These are phyloP conservation scores for Lipomyces orientalis DNA, from an alignment of 805 yeast genomes.

Conservation along the genomic window DNA sequence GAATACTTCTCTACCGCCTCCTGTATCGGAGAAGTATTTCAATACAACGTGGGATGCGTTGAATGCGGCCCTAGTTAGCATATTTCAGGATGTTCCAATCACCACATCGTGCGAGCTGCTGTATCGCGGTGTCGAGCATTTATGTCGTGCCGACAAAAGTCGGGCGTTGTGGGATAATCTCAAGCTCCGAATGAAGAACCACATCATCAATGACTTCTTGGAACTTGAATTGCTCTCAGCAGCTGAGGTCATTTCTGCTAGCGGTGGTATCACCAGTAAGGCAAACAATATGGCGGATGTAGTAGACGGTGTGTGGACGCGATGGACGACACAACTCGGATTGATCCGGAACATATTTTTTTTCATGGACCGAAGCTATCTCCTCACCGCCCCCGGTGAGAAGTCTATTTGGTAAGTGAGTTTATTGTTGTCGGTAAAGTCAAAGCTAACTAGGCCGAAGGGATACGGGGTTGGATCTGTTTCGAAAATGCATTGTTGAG, in stretches of 20 bases:
- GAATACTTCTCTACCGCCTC: constrained; percentile 5
- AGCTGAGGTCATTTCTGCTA: constrained; percentile 7
- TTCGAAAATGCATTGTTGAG: constrained; percentile 21
- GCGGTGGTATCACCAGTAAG: background rate
- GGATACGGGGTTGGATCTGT: constrained; percentile 30
- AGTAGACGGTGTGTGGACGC: constrained; percentile 31
- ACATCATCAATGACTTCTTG: constrained; percentile 21
- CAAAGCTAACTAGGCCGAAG: constrained; percentile 7
- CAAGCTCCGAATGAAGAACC: constrained; percentile 23
- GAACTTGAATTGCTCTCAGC: constrained; percentile 7
- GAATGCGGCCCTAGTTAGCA: constrained; percentile 24
- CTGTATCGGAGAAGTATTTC: constrained; percentile 25
- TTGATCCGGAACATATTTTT: constrained; percentile 41
- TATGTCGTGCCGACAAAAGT: constrained; percentile 41
- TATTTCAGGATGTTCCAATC: constrained; percentile 19
- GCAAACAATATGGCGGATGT: constrained; percentile 31
- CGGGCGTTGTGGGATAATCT: constrained; percentile 39
- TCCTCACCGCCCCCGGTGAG: constrained; percentile 31
- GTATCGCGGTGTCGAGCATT: constrained; percentile 44
- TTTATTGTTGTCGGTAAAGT: background rate
- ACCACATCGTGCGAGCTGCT: constrained; percentile 41
- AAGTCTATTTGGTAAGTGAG: constrained; percentile 35
- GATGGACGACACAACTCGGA: constrained; percentile 37
- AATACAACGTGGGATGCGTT: constrained; percentile 23
- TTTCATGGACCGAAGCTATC: constrained; percentile 43